These are phyloP conservation scores for Ophiorrhiza pumila DNA, from an alignment of 257 asterid genomes.

Conservation along the genomic window DNA sequence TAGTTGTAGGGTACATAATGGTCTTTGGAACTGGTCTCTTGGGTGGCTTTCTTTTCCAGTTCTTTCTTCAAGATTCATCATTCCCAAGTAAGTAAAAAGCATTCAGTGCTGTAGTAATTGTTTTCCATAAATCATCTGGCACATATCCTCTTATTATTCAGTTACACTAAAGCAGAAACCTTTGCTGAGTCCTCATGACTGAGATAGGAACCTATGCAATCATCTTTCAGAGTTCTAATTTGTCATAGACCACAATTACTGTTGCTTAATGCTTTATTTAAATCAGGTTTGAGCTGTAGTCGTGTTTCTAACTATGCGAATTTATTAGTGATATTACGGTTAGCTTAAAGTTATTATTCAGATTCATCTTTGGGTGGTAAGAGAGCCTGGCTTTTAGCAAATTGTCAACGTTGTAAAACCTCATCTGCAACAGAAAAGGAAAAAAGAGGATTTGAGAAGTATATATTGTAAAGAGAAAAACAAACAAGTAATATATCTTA, in stretches of 20 bases:
- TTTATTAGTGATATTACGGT: background rate
- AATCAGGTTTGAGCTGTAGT: background rate
- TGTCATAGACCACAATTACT: background rate
- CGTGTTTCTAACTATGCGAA: background rate
- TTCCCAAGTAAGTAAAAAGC: conserved; percentile 74
- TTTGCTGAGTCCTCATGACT: background rate
- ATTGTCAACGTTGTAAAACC: background rate
- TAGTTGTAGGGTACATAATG: conserved; percentile 87
- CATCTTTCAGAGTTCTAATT: background rate
- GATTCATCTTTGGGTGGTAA: background rate
- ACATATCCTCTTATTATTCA: background rate
- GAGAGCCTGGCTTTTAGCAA: background rate
- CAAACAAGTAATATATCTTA: no score
- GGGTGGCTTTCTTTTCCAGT: conserved; percentile 85
- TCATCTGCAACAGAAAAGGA: background rate
- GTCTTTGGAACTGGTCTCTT: conserved; percentile 87
- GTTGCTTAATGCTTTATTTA: background rate
- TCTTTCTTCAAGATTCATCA: conserved; percentile 78
- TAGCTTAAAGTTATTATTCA: background rate
- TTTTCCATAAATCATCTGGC: conserved; percentile 7
- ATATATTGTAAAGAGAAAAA: no score
- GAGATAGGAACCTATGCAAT: background rate
- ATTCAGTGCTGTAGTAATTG: background rate
- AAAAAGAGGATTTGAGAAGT: background rate
- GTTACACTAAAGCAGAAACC: background rate